Evolutionary conservation across 768 basidiomycete genomes (phyloP).

Genomic region (Termitomyces sp.): DNA sequence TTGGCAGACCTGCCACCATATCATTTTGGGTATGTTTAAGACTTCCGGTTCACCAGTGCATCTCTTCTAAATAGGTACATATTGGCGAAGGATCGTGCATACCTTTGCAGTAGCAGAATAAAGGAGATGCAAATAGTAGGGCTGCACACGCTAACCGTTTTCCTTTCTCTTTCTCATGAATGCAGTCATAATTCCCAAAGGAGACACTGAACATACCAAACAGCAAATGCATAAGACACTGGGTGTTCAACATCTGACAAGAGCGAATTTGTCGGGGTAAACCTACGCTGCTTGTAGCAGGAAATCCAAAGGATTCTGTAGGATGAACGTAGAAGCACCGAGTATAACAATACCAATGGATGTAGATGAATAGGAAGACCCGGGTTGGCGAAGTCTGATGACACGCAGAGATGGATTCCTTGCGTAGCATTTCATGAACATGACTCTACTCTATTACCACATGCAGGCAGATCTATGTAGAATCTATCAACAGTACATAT

Average conservation of each 20-base stretch:
- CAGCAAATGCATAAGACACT: slow-evolving; percentile 62
- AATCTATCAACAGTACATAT: no score
- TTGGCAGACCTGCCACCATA: no score
- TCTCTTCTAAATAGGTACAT: no score
- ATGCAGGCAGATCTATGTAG: background rate
- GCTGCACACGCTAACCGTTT: no score
- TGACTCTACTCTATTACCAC: no score
- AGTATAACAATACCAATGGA: slow-evolving; percentile 49
- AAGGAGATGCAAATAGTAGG: no score
- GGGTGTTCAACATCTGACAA: slow-evolving; percentile 60
- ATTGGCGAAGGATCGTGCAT: no score
- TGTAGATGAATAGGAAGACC: slow-evolving; percentile 56
- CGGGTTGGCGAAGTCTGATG: slow-evolving; percentile 44
- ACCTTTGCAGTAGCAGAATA: no score
- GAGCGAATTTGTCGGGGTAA: slow-evolving; percentile 73
- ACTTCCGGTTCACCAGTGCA: no score
- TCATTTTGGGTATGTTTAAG: no score
- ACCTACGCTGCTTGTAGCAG: slow-evolving; percentile 74
- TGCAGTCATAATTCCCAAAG: background rate
- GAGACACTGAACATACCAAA: slow-evolving; percentile 50
- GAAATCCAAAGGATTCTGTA: slow-evolving; percentile 74
- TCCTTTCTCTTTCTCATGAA: background rate
- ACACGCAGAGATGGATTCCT: background rate
- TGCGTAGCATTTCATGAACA: no score
- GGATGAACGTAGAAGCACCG: background rate